Conservation (phyloP, 75 land plant genomes). For the Selaginella moellendorffii region DNA sequence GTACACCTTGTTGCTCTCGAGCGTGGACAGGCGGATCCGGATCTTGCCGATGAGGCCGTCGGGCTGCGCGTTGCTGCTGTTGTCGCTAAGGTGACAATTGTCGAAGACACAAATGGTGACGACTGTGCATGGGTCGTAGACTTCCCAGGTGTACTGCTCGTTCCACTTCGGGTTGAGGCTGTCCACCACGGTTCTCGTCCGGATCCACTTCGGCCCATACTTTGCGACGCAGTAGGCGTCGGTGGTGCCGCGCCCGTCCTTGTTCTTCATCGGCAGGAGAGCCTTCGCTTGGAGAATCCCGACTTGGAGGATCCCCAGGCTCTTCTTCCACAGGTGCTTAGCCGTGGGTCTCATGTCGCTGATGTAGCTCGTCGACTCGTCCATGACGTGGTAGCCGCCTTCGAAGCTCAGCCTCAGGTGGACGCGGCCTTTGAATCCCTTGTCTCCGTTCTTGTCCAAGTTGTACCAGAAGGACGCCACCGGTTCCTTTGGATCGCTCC, state of each 20-base stretch:
- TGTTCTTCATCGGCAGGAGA: neutral
- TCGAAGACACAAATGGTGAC: slow-evolving; percentile 1
- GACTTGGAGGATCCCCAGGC: slow-evolving; percentile 34
- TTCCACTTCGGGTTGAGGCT: slow-evolving; percentile 5
- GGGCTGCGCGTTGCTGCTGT: neutral
- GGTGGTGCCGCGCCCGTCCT: neutral
- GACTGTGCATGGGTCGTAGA: slow-evolving; percentile 5
- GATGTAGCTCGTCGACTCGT: slow-evolving; percentile 45
- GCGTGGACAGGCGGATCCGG: slow-evolving; percentile 3
- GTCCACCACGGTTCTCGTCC: slow-evolving; percentile 5
- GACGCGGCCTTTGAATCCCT: neutral
- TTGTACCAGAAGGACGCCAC: slow-evolving; percentile 43
- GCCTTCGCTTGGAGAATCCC: neutral
- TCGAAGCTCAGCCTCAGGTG: slow-evolving; percentile 38
- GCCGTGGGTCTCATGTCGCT: slow-evolving; percentile 60
- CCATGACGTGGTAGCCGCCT: slow-evolving; percentile 83
- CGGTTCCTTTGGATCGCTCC: slow-evolving; percentile 41
- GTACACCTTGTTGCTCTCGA: slow-evolving; percentile 4
- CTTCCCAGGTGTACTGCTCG: slow-evolving; percentile 10
- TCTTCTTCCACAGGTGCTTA: slow-evolving; percentile 47
- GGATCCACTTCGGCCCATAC: slow-evolving; percentile 6
- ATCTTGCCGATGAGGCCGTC: neutral
- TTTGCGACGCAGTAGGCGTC: slow-evolving; percentile 7
- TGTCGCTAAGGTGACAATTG: neutral
- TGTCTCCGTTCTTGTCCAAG: neutral